Evolutionary conservation across 768 basidiomycete genomes (phyloP), one percentile per base, ranked within the genome.

Genomic region (Vishniacozyma victoriae): DNA sequence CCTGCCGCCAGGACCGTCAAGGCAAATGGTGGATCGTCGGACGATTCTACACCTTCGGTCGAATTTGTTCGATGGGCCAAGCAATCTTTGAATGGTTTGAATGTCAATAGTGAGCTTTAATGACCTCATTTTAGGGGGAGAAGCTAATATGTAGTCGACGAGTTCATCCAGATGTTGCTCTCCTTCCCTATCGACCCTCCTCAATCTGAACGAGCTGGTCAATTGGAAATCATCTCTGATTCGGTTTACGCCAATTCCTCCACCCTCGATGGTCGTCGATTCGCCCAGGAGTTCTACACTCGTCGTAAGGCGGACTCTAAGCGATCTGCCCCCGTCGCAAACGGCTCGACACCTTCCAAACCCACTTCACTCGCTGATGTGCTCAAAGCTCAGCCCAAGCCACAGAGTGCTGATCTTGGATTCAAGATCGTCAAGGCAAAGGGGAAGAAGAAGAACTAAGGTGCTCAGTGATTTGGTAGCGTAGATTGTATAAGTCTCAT

Each of bases 341-440:
- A 12, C 24, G 55, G 51, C 7, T 33, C 46, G 31, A 20, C 12
- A 59, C 23, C 27, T 4, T n/a, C 23, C 5, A 42, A 43, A 25
- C 47, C 35, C 9, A 46, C 49, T 11, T 70, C 63, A 46, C 48
- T 72, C 51, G 67, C 68, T 3, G 60, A 66, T 45, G 90, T 95
- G 2, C 88, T 96, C 50, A 93, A 90, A 73, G 79, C 84, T 9
- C 82, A 85, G 54, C 89, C 88, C 1, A 88, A 87, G 73, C 76
- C 79, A 1, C 75, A 81, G 80, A 36, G 55, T 41, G 31, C 86
- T 87, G 92, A 90, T 86, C 82, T 82, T 20, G 83, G 82, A 5
- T 90, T 89, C 77, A 92, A 90, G 74, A 85, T 92, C 4, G 87
- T 91, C 44, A 89, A 90, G 60, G 91, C 92, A 78, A 95, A 92